Evolutionary conservation across 805 yeast genomes (phyloP).

Genomic region (Candida chilensis): DNA sequence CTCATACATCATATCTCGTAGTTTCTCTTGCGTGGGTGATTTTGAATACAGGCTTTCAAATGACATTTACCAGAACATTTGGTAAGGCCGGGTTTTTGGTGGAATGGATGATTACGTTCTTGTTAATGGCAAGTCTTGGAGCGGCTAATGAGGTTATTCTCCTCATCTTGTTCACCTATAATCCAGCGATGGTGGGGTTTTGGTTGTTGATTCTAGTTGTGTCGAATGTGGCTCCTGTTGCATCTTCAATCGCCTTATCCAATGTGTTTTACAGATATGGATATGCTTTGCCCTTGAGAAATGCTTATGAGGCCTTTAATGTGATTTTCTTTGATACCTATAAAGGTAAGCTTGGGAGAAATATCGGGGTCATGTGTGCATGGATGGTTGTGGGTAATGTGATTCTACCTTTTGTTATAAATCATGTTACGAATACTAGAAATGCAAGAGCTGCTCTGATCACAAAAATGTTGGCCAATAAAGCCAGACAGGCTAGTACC

Average conservation of each 20-base stretch:
- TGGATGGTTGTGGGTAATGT: constrained; percentile 30
- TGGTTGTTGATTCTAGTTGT: not conserved
- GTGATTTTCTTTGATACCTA: constrained; percentile 20
- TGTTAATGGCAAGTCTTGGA: constrained; percentile 1
- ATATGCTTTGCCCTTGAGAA: constrained; percentile 14
- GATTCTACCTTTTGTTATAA: constrained; percentile 33
- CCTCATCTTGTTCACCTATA: not conserved
- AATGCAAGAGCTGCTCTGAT: no score
- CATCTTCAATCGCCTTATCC: constrained; percentile 16
- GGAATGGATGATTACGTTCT: not conserved
- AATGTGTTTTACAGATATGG: constrained; percentile 16
- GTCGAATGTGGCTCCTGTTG: no score
- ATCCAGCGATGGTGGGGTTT: not conserved
- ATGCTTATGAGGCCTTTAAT: constrained; percentile 18
- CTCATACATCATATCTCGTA: no score
- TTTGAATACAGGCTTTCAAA: not conserved
- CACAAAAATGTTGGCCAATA: no score
- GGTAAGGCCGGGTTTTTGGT: not conserved
- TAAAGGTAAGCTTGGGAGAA: constrained; percentile 22
- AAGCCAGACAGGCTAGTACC: no score
- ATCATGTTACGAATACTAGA: no score
- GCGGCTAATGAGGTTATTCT: not conserved
- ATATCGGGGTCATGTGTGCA: constrained; percentile 18
- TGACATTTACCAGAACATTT: not conserved
- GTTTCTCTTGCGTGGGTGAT: not conserved